These are phyloP conservation scores for Fusarium succisae DNA, from an alignment of 2,329 filamentous ascomycete species.

Conservation along the genomic window DNA sequence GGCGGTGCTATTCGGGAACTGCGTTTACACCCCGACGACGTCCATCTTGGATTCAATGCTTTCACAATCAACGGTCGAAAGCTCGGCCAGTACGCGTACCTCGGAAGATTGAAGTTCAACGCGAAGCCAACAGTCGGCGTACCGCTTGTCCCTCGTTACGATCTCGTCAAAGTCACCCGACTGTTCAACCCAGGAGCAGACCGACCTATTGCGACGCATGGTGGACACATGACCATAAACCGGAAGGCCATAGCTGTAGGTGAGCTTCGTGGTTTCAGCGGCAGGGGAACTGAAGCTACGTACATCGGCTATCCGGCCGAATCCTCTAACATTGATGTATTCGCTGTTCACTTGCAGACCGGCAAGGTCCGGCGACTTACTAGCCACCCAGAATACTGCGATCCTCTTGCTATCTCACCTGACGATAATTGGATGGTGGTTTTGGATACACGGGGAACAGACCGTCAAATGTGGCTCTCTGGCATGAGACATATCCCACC, in stretches of 20 bases:
- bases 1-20: slow-evolving; percentile 53
- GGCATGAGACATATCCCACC: slow-evolving; percentile 54
- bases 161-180: slow-evolving; percentile 50
- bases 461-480: slow-evolving; percentile 53
- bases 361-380: slow-evolving; percentile 54
- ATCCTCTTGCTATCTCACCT: slow-evolving; percentile 53
- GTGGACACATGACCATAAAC: background rate
- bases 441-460: slow-evolving; percentile 53
- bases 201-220: background rate
- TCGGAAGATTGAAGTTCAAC: slow-evolving; percentile 53
- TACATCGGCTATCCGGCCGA: slow-evolving; percentile 54
- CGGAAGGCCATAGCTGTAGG: slow-evolving; percentile 42
- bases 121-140: slow-evolving; percentile 42
- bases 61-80: slow-evolving; percentile 36
- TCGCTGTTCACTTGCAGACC: slow-evolving; percentile 51
- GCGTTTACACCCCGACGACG: slow-evolving; percentile 56
- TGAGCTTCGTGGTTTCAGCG: slow-evolving; percentile 57
- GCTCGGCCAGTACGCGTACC: slow-evolving; percentile 46
- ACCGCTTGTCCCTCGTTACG: slow-evolving; percentile 48
- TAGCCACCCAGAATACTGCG: slow-evolving; percentile 54
- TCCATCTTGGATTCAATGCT: slow-evolving; percentile 54
- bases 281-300: slow-evolving; percentile 50
- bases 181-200: slow-evolving; percentile 42
- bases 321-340: slow-evolving; percentile 57
- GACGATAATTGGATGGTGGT: slow-evolving; percentile 55